Conservation (phyloP, 345 rosid genomes). For the Citrus maxima region DNA sequence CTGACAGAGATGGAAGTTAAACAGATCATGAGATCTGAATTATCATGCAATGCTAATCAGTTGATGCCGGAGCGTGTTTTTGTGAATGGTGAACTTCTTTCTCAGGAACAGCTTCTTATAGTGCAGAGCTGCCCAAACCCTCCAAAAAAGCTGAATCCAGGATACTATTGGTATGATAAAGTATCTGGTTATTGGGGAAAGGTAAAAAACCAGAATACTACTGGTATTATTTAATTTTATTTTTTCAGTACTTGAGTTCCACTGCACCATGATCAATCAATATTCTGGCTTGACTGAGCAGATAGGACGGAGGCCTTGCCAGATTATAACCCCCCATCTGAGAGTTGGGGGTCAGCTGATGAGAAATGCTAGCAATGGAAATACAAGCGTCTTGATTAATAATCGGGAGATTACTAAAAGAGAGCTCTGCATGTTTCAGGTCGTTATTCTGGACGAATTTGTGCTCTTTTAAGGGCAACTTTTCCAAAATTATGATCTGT, state of each 20-base stretch:
- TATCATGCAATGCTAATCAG: conserved; percentile 57
- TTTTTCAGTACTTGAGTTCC: background rate
- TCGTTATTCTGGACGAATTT: conserved; percentile 20
- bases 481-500: conserved; percentile 1
- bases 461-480: conserved; percentile 2
- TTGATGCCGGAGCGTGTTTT: conserved; percentile 56
- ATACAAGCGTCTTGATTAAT: conserved; percentile 53
- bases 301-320: conserved; percentile 78
- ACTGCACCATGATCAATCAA: conserved; percentile 8
- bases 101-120: conserved; percentile 36
- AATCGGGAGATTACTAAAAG: conserved; percentile 58
- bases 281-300: conserved; percentile 30
- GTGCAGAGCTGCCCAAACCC: conserved; percentile 65
- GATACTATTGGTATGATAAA: conserved; percentile 85
- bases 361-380: conserved; percentile 67
- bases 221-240: background rate
- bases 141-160: conserved; percentile 72
- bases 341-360: conserved; percentile 47
- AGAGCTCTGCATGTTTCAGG: conserved; percentile 73
- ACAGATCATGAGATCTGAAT: conserved; percentile 61
- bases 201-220: conserved; percentile 41
- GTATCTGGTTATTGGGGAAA: conserved; percentile 87
- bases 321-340: conserved; percentile 58
- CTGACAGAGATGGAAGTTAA: conserved; percentile 48
- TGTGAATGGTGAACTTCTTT: conserved; percentile 55